Evolutionary conservation across 208 protist species (phyloP), one percentile per base, ranked within the genome.

Genomic region (Wallacemonas sp.): DNA sequence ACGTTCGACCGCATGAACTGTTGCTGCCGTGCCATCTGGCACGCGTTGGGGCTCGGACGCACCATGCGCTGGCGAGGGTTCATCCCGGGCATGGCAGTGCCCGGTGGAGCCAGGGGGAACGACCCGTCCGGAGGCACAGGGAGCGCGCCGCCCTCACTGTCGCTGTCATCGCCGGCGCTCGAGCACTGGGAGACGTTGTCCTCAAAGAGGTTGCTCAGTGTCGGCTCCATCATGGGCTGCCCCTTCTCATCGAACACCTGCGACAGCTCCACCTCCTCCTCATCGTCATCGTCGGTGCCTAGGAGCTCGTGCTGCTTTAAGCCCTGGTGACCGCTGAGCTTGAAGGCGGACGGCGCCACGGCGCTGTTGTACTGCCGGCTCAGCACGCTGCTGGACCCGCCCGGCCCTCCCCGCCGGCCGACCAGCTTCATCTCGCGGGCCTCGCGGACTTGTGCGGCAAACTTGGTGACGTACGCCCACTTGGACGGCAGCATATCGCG

Each of bases 231-330:
- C 44, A 49, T 49, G 11, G 44, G 44, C 5, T 49, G 44, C 7
- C 44, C 44, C 5, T 49, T 12, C 44, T 49, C 44, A 22, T 49
- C 44, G 20, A 49, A 22, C 44, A 1, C 44, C 16, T 25, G 16
- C 10, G 44, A 49, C 16, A 49, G 44, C 44, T 49, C 44, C 44
- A 49, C 44, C n/a, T 49, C 44, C 20, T 49, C 44, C 20, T 49
- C 44, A 23, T 49, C 10, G 44, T 49, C 44, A 23, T 49, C 10
- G 44, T 25, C 36, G 36, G 10, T 41, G 14, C 14, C 36, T 14
- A 0, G 14, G 36, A 41, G 44, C 18, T 16, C 36, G 36, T 41
- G 36, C 14, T 0, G 36, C 36, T n/a, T n/a, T n/a, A n/a, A n/a
- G n/a, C n/a, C n/a, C n/a, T n/a, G n/a, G n/a, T n/a, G n/a, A n/a